These are phyloP conservation scores for Fusarium devonianum DNA, from an alignment of 2,329 filamentous ascomycete genomes.

Conservation along the genomic window DNA sequence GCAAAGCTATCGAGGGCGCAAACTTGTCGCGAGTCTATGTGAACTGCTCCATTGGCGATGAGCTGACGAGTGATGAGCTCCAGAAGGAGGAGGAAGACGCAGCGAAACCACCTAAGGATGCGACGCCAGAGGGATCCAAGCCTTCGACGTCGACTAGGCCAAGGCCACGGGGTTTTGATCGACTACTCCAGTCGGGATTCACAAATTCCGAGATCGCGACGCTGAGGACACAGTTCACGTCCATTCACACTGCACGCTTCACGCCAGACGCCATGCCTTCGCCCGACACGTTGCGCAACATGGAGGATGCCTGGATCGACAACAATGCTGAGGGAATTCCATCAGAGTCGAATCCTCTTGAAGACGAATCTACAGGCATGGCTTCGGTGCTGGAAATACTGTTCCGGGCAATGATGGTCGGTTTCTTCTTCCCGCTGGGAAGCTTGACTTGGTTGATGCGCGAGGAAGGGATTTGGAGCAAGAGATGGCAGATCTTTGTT, in stretches of 20 bases:
- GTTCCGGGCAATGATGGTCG: conserved; percentile 85
- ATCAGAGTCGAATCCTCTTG: conserved; percentile 47
- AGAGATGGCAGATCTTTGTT: conserved; percentile 85
- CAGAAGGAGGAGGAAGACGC: conserved; percentile 66
- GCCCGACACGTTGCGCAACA: conserved; percentile 73
- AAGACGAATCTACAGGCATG: conserved; percentile 60
- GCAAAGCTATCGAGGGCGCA: conserved; percentile 67
- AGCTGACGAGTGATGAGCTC: conserved; percentile 73
- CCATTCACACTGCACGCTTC: conserved; percentile 80
- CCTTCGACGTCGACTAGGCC: conserved; percentile 43
- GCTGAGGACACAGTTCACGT: conserved; percentile 86
- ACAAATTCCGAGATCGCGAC: conserved; percentile 82
- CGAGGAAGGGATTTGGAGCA: conserved; percentile 87
- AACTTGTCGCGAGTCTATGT: conserved; percentile 76
- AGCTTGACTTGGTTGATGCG: conserved; percentile 84
- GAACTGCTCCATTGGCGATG: conserved; percentile 88
- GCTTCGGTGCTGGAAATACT: conserved; percentile 76
- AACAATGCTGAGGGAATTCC: conserved; percentile 58
- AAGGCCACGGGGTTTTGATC: conserved; percentile 78
- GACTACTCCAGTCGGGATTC: conserved; percentile 82
- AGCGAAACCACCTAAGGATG: conserved; percentile 48
- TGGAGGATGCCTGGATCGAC: conserved; percentile 95
- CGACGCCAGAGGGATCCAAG: conserved; percentile 56
- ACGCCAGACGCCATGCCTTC: conserved; percentile 90
- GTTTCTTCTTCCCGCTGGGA: conserved; percentile 94